Evolutionary conservation across 2,329 filamentous ascomycete genomes (phyloP), one percentile per base, ranked within the genome.

Genomic region (Periglandula ipomoeae): DNA sequence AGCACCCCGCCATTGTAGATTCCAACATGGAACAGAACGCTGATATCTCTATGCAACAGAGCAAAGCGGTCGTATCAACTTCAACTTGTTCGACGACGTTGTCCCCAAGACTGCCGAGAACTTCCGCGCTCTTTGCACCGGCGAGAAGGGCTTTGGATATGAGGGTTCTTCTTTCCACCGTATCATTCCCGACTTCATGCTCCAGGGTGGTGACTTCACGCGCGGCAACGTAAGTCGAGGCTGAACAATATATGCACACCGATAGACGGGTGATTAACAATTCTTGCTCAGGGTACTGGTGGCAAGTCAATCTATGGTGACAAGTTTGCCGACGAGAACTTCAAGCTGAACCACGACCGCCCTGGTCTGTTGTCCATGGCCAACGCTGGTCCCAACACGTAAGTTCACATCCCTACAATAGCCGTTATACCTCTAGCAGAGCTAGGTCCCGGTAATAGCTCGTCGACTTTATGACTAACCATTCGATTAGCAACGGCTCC

Each of bases 161-260:
- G 70, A 79, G 69, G 82, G 81, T 65, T 93, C 87, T 60, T 77
- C 79, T 58, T 95, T 95, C 84, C 89, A 95, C 81, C 88, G 89
- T 62, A 84, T 95, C 71, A 95, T 95, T 71, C 86, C 86, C 60
- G 70, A 88, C 50, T 95, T 95, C 80, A 95, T 95, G 89, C 84
- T 95, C 61, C 89, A 95, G 80, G 89, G 89, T 69, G 89, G 89
- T 79, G 89, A 95, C 79, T 94, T 94, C 77, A 94, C 89, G 72
- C 86, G 86, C 66, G 82, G 83, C 66, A 93, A 94, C 72, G 89
- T 95, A 77, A 70, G 87, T 73, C 40, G 19, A 41, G 9, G 20
- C 27, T 5, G 22, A 23, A 27, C 8, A 8, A 22, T 11, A 24
- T 20, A 26, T n/a, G n/a, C n/a, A 20, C 17, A n/a, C 9, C 7